A percentile compares a stretch with the other conserved stretches of the same genome.
These are phyloP conservation scores for Allomyces arbusculus DNA, from an alignment of 192 early-diverging fungal genomes.

Conservation along the genomic window DNA sequence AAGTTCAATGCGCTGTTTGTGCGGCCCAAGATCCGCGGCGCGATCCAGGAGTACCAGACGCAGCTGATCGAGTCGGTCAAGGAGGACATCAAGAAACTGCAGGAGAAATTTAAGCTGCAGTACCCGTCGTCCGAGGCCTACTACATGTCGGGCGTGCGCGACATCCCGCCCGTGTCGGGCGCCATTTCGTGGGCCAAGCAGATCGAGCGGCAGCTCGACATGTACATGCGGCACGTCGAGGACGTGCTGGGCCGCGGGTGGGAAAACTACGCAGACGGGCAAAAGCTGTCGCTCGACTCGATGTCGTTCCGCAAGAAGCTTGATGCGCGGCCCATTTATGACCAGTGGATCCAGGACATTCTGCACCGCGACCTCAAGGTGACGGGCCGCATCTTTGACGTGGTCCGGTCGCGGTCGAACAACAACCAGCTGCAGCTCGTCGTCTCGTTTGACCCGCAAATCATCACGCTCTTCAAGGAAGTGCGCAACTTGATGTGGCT, in stretches of 20 bases:
- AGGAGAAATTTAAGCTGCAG: conserved; percentile 85
- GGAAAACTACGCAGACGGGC: conserved; percentile 92
- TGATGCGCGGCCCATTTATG: conserved; percentile 76
- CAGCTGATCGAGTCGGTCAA: conserved; percentile 96
- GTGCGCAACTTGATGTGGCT: conserved; percentile 93
- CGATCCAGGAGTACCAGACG: conserved; percentile 97
- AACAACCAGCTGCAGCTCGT: conserved; percentile 52
- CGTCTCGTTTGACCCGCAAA: conserved; percentile 85
- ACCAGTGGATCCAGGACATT: conserved; percentile 77
- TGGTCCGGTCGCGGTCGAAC: conserved; percentile 56
- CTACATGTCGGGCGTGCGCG: conserved; percentile 77
- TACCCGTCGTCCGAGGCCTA: conserved; percentile 75
- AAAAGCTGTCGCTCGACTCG: conserved; percentile 73
- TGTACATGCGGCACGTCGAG: conserved; percentile 94
- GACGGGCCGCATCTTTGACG: conserved; percentile 72
- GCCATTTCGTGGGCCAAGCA: conserved; percentile 92
- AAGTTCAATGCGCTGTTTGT: conserved; percentile 99
- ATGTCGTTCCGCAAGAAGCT: conserved; percentile 81
- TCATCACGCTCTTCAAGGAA: conserved; percentile 96
- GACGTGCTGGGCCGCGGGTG: conserved; percentile 93
- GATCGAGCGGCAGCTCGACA: conserved; percentile 87
- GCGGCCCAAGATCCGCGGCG: conserved; percentile 96
- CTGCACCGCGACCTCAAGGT: conserved; percentile 59
- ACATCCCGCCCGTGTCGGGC: conserved; percentile 78
- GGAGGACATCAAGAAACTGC: conserved; percentile 86